Base-by-base conservation (phyloP, 2,329 filamentous ascomycete genomes). In the Beauveria sp. region DNA sequence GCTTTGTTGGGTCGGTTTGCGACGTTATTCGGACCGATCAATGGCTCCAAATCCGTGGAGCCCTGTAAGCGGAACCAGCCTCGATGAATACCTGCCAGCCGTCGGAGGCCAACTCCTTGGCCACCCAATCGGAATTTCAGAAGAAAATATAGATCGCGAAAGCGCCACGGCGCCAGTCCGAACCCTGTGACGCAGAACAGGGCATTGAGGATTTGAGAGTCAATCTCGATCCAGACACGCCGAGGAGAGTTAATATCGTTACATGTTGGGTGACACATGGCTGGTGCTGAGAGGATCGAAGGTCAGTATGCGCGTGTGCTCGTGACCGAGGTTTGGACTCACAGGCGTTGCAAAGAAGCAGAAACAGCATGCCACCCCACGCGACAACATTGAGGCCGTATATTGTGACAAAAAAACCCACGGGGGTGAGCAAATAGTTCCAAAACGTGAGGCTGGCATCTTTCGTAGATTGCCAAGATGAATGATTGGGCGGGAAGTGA, bases 311-410 rank as follows among this genome's bases (percentile, higher is more conserved):
- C n/a, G 9, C 26, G 10, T 5, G 12, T 12, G 26, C 26, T 63
- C 20, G 57, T 49, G 34, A 18, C 8, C 22, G 24, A 42, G n/a
- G 16, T 51, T 30, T 20, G 20, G 8, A 61, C 68, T 65, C 63
- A 70, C 68, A 61, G 22, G 82, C 90, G 68, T 91, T 90, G 77
- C 87, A 89, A 28, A 96, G 84, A 2, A 96, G 79, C 20, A 96
- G 78, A 74, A 96, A 96, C 40, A 96, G 80, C 91, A 96, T 96
- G 62, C 89, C 91, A 57, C 91, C 91, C 91, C 91, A 96, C 0
- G 89, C 92, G 10, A 96, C 84, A 22, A 96, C 83, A 65, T 93
- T 93, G 62, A 95, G 81, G 14, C 88, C 86, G 73, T 96, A 96
- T 6, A 96, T 72, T 2, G 86, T 89, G 46, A 93, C 83, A 59